Conservation (phyloP, 176 grass and related monocot species). For the Eleusine indica region DNA sequence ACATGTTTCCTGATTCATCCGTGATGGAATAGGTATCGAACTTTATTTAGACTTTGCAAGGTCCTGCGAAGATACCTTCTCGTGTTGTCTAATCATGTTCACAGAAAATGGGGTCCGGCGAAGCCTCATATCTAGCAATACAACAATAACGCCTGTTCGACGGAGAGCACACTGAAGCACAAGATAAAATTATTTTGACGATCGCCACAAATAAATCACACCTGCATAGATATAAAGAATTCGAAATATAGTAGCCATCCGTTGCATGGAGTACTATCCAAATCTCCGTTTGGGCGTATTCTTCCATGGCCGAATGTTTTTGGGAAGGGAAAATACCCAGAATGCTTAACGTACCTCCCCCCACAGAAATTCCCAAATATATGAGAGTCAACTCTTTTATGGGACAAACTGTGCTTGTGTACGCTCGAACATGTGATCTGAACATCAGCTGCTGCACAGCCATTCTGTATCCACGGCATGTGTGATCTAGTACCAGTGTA, state of each 20-base stretch:
- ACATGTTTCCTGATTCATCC: background rate
- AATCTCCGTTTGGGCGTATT: background rate
- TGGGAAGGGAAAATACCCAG: background rate
- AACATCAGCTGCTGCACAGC: background rate
- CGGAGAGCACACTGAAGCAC: no score
- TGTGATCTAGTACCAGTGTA: background rate
- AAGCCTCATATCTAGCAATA: background rate
- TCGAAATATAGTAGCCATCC: no score
- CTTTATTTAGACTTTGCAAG: background rate
- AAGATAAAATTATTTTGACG: no score
- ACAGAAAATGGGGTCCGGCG: background rate
- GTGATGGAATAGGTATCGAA: constrained; percentile 9
- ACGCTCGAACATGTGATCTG: constrained; percentile 5
- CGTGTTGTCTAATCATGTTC: constrained; percentile 59
- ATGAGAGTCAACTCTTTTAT: background rate
- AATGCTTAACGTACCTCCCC: background rate
- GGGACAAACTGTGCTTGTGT: constrained; percentile 33
- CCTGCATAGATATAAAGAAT: no score
- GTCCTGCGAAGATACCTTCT: constrained; percentile 12
- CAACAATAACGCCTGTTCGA: background rate
- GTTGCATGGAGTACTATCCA: no score
- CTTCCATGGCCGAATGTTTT: constrained; percentile 31
- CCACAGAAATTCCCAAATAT: background rate
- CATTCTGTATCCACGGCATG: constrained; percentile 12
- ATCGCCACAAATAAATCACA: no score